A percentile compares a stretch with the other conserved stretches of the same genome.
These are phyloP conservation scores for Ustilago esculenta DNA, from an alignment of 1,284 basidiomycete species.

Conservation along the genomic window DNA sequence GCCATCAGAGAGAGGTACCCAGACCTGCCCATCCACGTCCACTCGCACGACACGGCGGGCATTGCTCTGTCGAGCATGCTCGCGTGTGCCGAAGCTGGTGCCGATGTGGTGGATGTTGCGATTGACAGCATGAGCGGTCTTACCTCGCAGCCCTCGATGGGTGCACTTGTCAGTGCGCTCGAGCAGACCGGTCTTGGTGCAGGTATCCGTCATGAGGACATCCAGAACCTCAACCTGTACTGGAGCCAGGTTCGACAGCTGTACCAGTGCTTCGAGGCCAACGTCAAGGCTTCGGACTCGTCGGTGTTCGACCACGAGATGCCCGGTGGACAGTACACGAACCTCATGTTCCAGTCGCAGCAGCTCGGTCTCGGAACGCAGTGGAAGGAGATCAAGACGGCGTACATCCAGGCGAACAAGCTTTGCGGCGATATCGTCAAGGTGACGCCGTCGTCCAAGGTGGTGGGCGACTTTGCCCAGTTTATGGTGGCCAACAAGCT, in stretches of 20 bases:
- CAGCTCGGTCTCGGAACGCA: constrained; percentile 97
- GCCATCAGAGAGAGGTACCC: constrained; percentile 95
- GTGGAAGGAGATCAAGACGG: constrained; percentile 98
- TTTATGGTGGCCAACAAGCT: constrained; percentile 98
- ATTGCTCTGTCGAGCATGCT: constrained; percentile 97
- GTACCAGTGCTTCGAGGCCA: constrained; percentile 97
- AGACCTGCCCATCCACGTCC: constrained; percentile 97
- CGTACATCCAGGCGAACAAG: constrained; percentile 78
- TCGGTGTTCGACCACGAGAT: constrained; percentile 99
- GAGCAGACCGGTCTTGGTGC: constrained; percentile 96
- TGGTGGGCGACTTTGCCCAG: constrained; percentile 94
- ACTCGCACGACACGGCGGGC: constrained; percentile 99
- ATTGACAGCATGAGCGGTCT: constrained; percentile 96
- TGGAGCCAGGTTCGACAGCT: constrained; percentile 97
- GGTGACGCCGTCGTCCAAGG: constrained; percentile 98
- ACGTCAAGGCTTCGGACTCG: constrained; percentile 84
- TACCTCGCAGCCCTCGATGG: constrained; percentile 99
- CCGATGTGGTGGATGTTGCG: constrained; percentile 97
- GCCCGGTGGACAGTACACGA: constrained; percentile 83
- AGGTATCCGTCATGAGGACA: constrained; percentile 95
- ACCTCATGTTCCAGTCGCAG: constrained; percentile 88
- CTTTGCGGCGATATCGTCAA: constrained; percentile 98
- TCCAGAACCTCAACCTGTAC: constrained; percentile 96
- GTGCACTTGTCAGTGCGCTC: constrained; percentile 89
- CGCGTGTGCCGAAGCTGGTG: constrained; percentile 92